Percentiles rank a stretch among this genome's conserved stretches.
phyloP scores from a whole-genome alignment of 192 early-diverging fungal species.

The Rhizoclosmatium sp. region DNA sequence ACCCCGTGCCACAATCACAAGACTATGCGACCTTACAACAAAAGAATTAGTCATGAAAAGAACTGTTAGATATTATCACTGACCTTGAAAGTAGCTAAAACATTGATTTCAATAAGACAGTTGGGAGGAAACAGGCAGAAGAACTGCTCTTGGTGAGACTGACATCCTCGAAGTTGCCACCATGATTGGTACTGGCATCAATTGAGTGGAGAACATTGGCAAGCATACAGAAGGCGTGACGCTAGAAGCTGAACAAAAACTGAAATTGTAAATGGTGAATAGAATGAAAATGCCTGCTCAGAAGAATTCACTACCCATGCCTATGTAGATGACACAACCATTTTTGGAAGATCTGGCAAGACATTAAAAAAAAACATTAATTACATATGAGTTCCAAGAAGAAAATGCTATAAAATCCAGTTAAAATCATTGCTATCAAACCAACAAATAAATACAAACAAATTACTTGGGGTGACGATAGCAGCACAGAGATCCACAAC shows the following conservation, averaged over 20 bases:
- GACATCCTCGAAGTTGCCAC: neutral
- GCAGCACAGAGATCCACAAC: too few species aligned
- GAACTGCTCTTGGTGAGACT: neutral
- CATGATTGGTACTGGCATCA: neutral
- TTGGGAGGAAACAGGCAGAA: neutral
- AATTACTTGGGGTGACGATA: too few species aligned
- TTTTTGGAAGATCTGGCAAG: neutral
- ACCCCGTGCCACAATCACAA: neutral
- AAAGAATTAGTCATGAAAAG: neutral
- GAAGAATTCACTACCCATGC: neutral
- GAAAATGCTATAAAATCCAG: too few species aligned
- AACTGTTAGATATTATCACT: neutral
- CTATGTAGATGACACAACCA: constrained; percentile 2
- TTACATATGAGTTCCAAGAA: neutral
- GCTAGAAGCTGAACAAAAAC: neutral
- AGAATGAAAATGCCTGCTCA: neutral
- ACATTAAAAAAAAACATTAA: neutral
- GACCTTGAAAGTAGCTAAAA: neutral
- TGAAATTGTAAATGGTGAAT: neutral
- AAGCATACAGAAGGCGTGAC: neutral
- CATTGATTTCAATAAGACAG: neutral
- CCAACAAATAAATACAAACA: too few species aligned
- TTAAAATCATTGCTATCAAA: too few species aligned
- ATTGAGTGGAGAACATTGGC: neutral
- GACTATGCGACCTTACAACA: neutral